Percentiles rank a stretch among this genome's conserved stretches.
These are phyloP conservation scores for Blastobotrys parvus DNA, from an alignment of 805 yeast genomes.

Conservation along the genomic window DNA sequence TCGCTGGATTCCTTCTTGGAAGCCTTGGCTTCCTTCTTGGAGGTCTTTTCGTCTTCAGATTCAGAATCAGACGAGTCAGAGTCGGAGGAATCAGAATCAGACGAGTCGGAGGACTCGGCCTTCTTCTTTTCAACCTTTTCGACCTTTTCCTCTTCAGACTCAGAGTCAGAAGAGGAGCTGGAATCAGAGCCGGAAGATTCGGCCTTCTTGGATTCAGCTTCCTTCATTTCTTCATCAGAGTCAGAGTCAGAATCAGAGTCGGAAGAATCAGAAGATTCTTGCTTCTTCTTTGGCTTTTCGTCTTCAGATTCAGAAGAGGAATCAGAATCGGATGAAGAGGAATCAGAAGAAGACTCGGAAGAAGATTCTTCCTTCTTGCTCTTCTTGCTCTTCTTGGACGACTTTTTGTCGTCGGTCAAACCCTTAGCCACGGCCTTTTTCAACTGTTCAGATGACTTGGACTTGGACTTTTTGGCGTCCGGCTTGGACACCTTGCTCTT, in stretches of 20 bases:
- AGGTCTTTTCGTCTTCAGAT: not conserved
- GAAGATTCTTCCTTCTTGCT: constrained; percentile 28
- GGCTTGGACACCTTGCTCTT: constrained; percentile 6
- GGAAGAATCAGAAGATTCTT: constrained; percentile 34
- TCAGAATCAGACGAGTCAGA: constrained; percentile 24
- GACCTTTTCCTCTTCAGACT: constrained; percentile 11
- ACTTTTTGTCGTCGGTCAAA: constrained; percentile 5
- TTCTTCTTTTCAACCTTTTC: constrained; percentile 27
- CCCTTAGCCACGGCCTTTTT: constrained; percentile 14
- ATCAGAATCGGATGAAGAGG: constrained; percentile 11
- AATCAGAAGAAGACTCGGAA: constrained; percentile 21
- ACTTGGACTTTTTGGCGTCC: not conserved
- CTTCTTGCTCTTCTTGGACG: constrained; percentile 14
- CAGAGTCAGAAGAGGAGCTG: constrained; percentile 16
- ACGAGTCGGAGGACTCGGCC: constrained; percentile 21
- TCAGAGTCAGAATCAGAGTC: constrained; percentile 26
- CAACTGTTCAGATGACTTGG: constrained; percentile 3
- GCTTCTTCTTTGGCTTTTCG: constrained; percentile 35
- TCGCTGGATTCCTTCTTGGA: constrained; percentile 9
- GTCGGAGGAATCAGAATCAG: constrained; percentile 20
- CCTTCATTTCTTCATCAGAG: constrained; percentile 3
- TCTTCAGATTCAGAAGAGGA: constrained; percentile 24
- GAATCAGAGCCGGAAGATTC: constrained; percentile 17
- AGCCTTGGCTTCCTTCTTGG: constrained; percentile 4
- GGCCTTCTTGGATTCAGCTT: constrained; percentile 7